Base-by-base conservation (phyloP, 805 yeast species). In the Myxozyma melibiosi region DNA sequence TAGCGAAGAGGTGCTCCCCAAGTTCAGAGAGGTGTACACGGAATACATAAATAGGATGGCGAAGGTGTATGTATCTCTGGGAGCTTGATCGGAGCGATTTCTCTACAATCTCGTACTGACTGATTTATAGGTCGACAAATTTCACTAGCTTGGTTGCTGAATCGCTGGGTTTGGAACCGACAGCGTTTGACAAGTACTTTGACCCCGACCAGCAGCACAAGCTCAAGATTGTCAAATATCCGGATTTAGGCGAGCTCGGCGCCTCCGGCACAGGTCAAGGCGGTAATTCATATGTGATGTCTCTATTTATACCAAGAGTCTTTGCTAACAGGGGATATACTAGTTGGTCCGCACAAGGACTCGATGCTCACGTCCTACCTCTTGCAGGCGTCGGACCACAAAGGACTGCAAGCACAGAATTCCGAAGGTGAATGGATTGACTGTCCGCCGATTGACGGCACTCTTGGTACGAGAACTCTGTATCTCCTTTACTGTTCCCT, bases 281-380 rank as follows among this genome's bases (percentile, higher is more conserved):
- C 14, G 58, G 58, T 54, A 37, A 54, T 22, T 31, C 18, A 18
- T 14, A 41, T 62, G n/a, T 22, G 52, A 39, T 20, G n/a, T 18
- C 31, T 14, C 18, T 34, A 8, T 4, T 24, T 40, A 22, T 40
- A 7, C n/a, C n/a, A n/a, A n/a, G n/a, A n/a, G n/a, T n/a, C n/a
- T 25, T 35, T 16, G 43, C 58, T 58, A 49, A 16, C 52, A 55
- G 2, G 13, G 14, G 46, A 48, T 9, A 84, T 80, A 63, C 86
- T 86, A 0, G 80, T 78, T 16, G 87, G 88, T 0, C 84, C 86
- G 2, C 90, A 85, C 65, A 77, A 86, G 55, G 90, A 85, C 65
- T 63, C 69, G 18, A 58, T 58, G 62, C 60, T 58, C 18, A 58
- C 62, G 18, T 45, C 59, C 34, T 58, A 58, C 38, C 50, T 58